Conservation (phyloP, 1,139 yeast genomes). For the Wickerhamomyces sp. region DNA sequence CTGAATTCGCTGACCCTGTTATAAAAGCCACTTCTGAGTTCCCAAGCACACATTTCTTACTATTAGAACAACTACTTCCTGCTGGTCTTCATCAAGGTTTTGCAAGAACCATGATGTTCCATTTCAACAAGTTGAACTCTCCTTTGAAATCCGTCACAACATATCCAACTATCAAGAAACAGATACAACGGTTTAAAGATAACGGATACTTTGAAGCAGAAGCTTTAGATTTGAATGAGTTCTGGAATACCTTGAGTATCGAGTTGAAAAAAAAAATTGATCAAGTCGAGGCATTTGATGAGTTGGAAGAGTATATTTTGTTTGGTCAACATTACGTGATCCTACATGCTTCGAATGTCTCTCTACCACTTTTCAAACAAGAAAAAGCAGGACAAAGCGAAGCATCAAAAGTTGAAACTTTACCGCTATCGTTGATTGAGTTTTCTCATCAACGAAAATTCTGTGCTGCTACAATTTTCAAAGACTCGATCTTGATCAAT, state of each 20-base stretch:
- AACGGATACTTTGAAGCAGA: slow-evolving; percentile 41
- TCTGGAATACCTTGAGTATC: slow-evolving; percentile 46
- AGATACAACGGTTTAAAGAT: slow-evolving; percentile 42
- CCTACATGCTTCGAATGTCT: slow-evolving; percentile 53
- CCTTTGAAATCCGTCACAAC: slow-evolving; percentile 60
- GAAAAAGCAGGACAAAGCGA: background rate
- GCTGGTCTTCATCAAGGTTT: slow-evolving; percentile 59
- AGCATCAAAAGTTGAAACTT: background rate
- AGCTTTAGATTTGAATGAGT: slow-evolving; percentile 47
- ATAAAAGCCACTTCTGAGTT: slow-evolving; percentile 43
- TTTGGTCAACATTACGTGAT: slow-evolving; percentile 76
- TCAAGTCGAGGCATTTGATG: slow-evolving; percentile 67
- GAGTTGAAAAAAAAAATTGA: slow-evolving; percentile 40
- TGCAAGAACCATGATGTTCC: slow-evolving; percentile 70
- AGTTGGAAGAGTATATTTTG: slow-evolving; percentile 74
- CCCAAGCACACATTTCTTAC: slow-evolving; percentile 53
- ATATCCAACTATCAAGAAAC: slow-evolving; percentile 50
- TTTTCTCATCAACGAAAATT: slow-evolving; percentile 39
- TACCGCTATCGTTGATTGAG: slow-evolving; percentile 6
- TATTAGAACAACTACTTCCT: slow-evolving; percentile 72
- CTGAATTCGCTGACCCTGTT: slow-evolving; percentile 60
- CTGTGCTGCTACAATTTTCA: slow-evolving; percentile 36
- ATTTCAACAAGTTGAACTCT: slow-evolving; percentile 61
- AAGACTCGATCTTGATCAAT: slow-evolving; percentile 31
- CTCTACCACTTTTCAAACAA: slow-evolving; percentile 10